Evolutionary conservation across 2,329 filamentous ascomycete species (phyloP), one percentile per base, ranked within the genome.

Genomic region (Chaetomiaceae sp.): DNA sequence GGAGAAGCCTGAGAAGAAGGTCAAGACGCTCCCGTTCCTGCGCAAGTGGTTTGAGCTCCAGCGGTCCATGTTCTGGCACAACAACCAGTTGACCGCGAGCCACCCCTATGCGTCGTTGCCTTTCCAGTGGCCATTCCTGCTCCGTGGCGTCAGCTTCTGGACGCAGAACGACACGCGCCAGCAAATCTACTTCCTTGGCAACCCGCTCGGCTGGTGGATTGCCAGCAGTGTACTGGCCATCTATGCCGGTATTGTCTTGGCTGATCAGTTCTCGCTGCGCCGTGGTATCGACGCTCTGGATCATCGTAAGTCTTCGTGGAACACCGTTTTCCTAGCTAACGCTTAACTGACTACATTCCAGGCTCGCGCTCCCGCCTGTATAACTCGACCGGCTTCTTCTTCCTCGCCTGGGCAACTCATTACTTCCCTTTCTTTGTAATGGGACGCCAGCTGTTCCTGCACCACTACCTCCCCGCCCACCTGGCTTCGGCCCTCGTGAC

Each of bases 351-450:
- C 65, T 42, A 38, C 56, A 6, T 43, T 55, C 44, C 66, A 87
- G 90, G 90, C 61, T 90, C 94, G 27, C 91, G 94, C 60, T 91
- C 89, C 21, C 90, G 91, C 59, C 80, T 99, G 45, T 99, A 99
- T 75, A 97, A 97, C 78, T 96, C 90, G 50, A 97, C 94, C 0
- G 94, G 94, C 21, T 99, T 99, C 81, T 95, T 99, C 77, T 97
- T 96, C 83, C 82, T 99, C 53, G 90, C 90, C 51, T 99, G 94
- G 94, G 90, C 89, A 13, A 92, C 90, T 2, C 94, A 99, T 70
- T 99, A 96, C 76, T 84, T 96, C 71, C 92, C 92, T 48, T 99
- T 99, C 78, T 99, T 85, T 75, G 83, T 96, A 59, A 99, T 99
- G 92, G 92, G 92, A 53, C 90, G 92, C 64, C 92, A 99, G 71